Base-by-base conservation (phyloP, 1,139 yeast genomes). In the Yamadazyma aaseri region DNA sequence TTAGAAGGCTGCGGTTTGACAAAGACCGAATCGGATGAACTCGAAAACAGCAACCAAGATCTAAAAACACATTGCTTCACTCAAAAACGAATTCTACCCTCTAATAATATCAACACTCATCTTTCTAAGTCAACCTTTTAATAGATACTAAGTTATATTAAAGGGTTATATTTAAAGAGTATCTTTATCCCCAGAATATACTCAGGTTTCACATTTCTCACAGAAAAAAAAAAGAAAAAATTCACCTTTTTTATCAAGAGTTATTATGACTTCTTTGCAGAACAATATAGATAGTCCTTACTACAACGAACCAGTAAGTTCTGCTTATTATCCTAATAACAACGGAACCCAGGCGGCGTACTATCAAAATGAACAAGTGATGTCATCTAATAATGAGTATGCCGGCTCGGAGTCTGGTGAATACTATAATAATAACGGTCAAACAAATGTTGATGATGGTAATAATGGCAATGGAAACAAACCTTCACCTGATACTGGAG, bases 241-340 rank as follows among this genome's bases (percentile, higher is more conserved):
- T 28, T 11, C 22, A 15, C 9, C 10, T 4, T 5, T 17, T 10
- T 5, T 21, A 26, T 6, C 14, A n/a, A 20, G 9, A 22, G n/a
- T 11, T 8, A 25, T 20, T 14, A 62, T 63, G 67, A 57, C 68
- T 10, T 60, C 67, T 12, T 55, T 64, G 40, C 69, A 62, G 33
- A 55, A 55, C 31, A 55, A 60, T 16, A 63, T 57, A 9, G 67
- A 58, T 6, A 26, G 47, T 17, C 42, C 34, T n/a, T 63, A 61
- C 40, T 64, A 62, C 47, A 62, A 55, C 24, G 67, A 61, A 10
- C 60, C 53, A 22, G 51, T 51, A 4, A 42, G 50, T 2, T 38
- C 52, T n/a, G 32, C 63, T 10, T 63, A 53, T 51, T 63, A 55
- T 39, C 37, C 56, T 6, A 63, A 53, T 35, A 41, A 44, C 11